phyloP scores from a whole-genome alignment of 2,329 filamentous ascomycete species.

The Pseudocercospora cruenta region DNA sequence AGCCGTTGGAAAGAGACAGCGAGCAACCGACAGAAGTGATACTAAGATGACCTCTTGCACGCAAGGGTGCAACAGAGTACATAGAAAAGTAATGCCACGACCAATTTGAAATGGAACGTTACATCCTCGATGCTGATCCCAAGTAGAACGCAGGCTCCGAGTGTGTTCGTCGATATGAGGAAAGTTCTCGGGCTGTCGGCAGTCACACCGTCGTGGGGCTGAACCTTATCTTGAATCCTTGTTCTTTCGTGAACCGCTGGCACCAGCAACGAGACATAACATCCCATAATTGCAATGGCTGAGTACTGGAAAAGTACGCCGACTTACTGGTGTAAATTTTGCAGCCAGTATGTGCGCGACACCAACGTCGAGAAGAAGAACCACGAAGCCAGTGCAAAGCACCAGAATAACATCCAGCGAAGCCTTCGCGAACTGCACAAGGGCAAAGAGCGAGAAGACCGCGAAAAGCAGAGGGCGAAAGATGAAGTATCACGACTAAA shows the following conservation, averaged over 20 bases:
- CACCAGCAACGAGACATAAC: neutral
- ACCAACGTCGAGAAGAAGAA: constrained; percentile 79
- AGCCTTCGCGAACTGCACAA: constrained; percentile 88
- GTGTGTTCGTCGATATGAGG: neutral
- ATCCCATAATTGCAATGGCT: constrained; percentile 64
- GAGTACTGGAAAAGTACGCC: constrained; percentile 99
- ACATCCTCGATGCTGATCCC: neutral
- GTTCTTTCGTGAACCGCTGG: neutral
- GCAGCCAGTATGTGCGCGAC: constrained; percentile 85
- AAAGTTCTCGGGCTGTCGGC: neutral
- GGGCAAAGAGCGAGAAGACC: constrained; percentile 76
- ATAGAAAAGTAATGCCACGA: neutral
- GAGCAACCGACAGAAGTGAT: neutral
- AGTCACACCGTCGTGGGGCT: neutral
- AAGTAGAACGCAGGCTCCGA: neutral
- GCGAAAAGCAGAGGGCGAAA: constrained; percentile 77
- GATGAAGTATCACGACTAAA: constrained; percentile 85
- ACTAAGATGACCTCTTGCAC: neutral
- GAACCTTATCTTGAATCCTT: neutral
- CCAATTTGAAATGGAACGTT: neutral
- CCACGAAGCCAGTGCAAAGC: constrained; percentile 41
- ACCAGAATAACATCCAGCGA: constrained; percentile 74
- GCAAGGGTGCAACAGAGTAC: neutral
- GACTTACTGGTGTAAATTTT: constrained; percentile 98
- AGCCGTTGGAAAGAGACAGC: neutral